phyloP scores from a whole-genome alignment of 2,329 filamentous ascomycete genomes.

The Neoarthrinium moseri region DNA sequence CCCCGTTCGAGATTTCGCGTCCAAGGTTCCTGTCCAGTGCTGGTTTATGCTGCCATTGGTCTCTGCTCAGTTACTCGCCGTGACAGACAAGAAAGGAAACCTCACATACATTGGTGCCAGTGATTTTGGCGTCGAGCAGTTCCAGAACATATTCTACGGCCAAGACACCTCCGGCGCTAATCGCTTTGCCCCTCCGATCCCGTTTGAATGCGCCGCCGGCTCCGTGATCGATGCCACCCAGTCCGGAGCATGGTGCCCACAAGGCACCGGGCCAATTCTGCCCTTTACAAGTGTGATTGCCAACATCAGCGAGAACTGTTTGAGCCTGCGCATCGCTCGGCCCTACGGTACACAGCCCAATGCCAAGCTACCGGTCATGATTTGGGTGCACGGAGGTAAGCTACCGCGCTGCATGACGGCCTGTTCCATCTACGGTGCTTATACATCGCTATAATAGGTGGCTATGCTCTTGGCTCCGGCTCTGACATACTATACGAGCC shows the following conservation, averaged over 20 bases:
- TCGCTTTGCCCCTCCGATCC: slow-evolving; percentile 28
- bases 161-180: slow-evolving; percentile 26
- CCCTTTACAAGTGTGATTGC: neutral
- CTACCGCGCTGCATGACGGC: slow-evolving; percentile 7
- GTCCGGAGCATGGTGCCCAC: neutral
- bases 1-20: neutral
- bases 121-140: slow-evolving; percentile 26
- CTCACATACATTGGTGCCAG: slow-evolving; percentile 24
- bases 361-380: slow-evolving; percentile 20
- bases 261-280: neutral
- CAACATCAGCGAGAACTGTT: neutral
- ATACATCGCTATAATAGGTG: neutral
- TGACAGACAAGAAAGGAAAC: neutral
- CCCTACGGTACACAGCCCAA: slow-evolving; percentile 5
- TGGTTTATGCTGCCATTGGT: neutral
- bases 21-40: neutral
- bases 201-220: slow-evolving; percentile 16
- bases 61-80: neutral
- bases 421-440: neutral
- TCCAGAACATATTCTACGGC: slow-evolving; percentile 29
- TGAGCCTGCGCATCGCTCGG: slow-evolving; percentile 16
- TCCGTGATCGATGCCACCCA: slow-evolving; percentile 24
- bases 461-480: neutral
- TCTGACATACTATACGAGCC: neutral
- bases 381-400: slow-evolving; percentile 23